Conservation (phyloP, 768 basidiomycete genomes). For the Lactifluus subvellereus region DNA sequence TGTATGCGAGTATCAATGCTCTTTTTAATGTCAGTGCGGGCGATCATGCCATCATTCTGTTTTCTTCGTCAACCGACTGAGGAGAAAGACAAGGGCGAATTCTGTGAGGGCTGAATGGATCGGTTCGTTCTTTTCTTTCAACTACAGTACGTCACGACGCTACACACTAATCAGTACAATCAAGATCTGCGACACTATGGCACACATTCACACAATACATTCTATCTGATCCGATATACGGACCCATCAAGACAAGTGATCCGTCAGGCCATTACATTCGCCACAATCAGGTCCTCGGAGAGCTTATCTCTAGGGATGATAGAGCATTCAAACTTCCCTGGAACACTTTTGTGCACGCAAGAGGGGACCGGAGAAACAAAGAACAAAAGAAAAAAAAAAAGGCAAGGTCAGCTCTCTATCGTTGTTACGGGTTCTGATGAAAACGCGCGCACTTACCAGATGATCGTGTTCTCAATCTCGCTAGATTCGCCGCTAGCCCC, state of each 20-base stretch:
- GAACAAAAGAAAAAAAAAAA: background rate
- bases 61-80: no score
- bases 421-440: background rate
- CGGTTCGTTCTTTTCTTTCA: no score
- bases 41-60: background rate
- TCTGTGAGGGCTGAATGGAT: no score
- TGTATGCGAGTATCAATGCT: conserved; percentile 1
- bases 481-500: background rate
- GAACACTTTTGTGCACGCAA: background rate
- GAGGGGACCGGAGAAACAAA: no score
- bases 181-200: background rate
- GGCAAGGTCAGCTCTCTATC: background rate
- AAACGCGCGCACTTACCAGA: background rate
- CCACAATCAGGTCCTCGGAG: background rate
- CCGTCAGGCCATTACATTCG: background rate
- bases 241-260: background rate
- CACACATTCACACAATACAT: no score
- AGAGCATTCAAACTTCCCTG: background rate
- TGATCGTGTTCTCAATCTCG: background rate
- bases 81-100: background rate
- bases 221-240: background rate
- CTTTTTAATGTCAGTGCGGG: background rate
- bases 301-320: conserved; percentile 9
- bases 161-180: background rate
- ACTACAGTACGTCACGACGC: no score